Conservation (phyloP, 2,329 filamentous ascomycete genomes). For the Orbilia brochopaga region DNA sequence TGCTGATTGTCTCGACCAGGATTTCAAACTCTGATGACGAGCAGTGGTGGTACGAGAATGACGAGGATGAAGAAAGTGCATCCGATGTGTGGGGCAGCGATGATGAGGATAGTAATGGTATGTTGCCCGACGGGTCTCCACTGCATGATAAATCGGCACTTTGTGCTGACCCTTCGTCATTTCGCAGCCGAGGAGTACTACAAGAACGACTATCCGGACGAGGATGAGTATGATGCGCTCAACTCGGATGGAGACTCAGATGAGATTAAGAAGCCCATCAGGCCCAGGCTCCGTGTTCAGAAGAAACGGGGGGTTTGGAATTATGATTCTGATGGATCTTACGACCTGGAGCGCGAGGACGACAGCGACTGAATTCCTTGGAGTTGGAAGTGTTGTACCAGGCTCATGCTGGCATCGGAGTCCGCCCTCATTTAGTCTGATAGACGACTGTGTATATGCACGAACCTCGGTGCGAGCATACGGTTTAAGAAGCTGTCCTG, state of each 20-base stretch:
- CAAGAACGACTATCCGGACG: slow-evolving; percentile 55
- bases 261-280: slow-evolving; percentile 25
- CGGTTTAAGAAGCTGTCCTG: slow-evolving; percentile 43
- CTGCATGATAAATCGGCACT: neutral
- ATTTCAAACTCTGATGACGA: slow-evolving; percentile 53
- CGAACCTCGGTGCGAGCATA: slow-evolving; percentile 10
- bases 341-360: slow-evolving; percentile 46
- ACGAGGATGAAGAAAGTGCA: slow-evolving; percentile 53
- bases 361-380: slow-evolving; percentile 43
- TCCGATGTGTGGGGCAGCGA: slow-evolving; percentile 54
- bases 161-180: slow-evolving; percentile 19
- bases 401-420: neutral
- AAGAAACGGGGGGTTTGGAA: slow-evolving; percentile 48
- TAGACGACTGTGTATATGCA: neutral
- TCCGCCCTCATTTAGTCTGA: neutral
- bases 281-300: slow-evolving; percentile 40
- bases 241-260: slow-evolving; percentile 52
- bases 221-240: slow-evolving; percentile 50
- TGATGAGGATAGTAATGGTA: slow-evolving; percentile 55
- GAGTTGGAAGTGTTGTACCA: slow-evolving; percentile 10
- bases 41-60: slow-evolving; percentile 55
- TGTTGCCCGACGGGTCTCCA: slow-evolving; percentile 16
- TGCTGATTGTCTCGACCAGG: slow-evolving; percentile 28
- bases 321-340: slow-evolving; percentile 45
- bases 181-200: slow-evolving; percentile 54